phyloP scores from a whole-genome alignment of 164 flowering plant genomes.

The Saururus chinensis region DNA sequence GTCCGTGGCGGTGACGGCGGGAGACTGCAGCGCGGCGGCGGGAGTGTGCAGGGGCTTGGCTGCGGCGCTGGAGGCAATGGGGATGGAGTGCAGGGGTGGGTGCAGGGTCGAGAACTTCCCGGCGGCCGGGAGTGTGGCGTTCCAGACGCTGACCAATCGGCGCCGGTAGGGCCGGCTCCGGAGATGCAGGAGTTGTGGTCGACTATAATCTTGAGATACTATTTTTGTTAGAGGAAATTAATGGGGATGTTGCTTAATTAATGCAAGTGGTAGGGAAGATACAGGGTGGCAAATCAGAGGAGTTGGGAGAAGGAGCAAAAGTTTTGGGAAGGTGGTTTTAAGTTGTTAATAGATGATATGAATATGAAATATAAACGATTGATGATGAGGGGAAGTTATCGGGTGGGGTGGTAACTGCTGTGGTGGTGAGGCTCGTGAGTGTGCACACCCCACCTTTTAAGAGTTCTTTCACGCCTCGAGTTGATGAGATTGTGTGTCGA shows the following conservation, averaged over 20 bases:
- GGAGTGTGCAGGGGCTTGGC: constrained; percentile 23
- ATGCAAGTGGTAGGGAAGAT: neutral
- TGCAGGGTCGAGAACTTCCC: constrained; percentile 53
- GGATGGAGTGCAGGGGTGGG: constrained; percentile 43
- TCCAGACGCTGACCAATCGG: constrained; percentile 57
- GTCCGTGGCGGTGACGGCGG: constrained; percentile 44
- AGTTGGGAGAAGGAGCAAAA: constrained; percentile 1
- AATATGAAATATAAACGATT: neutral
- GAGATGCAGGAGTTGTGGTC: neutral
- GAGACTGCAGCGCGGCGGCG: constrained; percentile 11
- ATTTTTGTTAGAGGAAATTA: neutral
- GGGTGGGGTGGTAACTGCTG: too few relatives aligned
- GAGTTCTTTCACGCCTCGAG: neutral
- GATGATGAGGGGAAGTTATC: constrained; percentile 6
- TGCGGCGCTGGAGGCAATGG: constrained; percentile 40
- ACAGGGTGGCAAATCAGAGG: constrained; percentile 6
- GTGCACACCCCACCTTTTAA: neutral
- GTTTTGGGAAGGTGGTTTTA: too few relatives aligned
- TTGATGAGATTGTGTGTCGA: too few relatives aligned
- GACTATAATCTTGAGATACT: too few relatives aligned
- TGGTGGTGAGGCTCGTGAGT: neutral
- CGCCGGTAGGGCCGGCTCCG: constrained; percentile 25
- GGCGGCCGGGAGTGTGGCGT: constrained; percentile 53
- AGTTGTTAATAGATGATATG: constrained; percentile 15
- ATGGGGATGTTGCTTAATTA: neutral